Evolutionary conservation across 192 early-diverging fungal species (phyloP).

Genomic region (Pilaira anomala): DNA sequence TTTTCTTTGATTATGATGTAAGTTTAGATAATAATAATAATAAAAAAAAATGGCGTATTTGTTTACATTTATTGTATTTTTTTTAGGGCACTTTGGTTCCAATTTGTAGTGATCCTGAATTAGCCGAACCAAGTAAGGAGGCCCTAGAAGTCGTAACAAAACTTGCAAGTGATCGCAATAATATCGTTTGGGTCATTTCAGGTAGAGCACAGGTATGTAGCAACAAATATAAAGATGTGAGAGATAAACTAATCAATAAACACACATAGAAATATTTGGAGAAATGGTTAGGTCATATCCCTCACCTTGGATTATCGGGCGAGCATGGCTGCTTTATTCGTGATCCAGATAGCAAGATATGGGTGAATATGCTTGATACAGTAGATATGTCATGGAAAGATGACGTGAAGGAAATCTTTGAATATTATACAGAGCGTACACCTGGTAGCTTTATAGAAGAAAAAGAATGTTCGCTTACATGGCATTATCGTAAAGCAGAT

Average conservation of each 20-base stretch:
- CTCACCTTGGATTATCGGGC: constrained; percentile 78
- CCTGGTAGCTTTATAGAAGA: constrained; percentile 90
- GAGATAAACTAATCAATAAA: not conserved
- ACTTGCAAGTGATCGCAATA: constrained; percentile 71
- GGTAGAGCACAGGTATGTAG: constrained; percentile 78
- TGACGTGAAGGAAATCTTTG: constrained; percentile 90
- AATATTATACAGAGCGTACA: constrained; percentile 93
- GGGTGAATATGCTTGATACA: constrained; percentile 67
- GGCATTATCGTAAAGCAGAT: constrained; percentile 96
- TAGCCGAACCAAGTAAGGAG: constrained; percentile 80
- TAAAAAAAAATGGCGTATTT: not conserved
- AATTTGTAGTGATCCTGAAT: constrained; percentile 83
- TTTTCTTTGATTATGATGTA: constrained; percentile 96
- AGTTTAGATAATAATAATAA: constrained; percentile 15
- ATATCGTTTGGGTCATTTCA: constrained; percentile 87
- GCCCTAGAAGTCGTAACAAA: constrained; percentile 69
- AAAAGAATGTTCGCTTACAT: constrained; percentile 88
- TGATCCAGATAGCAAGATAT: constrained; percentile 66
- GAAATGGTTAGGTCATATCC: constrained; percentile 80
- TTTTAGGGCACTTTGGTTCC: constrained; percentile 88
- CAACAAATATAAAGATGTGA: not conserved
- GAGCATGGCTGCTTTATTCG: constrained; percentile 97
- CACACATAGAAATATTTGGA: constrained; percentile 68
- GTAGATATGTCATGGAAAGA: constrained; percentile 91
- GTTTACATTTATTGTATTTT: not conserved